Evolutionary conservation across 78 protist genomes (phyloP).

Genomic region (Cavenderia fasciculata): DNA sequence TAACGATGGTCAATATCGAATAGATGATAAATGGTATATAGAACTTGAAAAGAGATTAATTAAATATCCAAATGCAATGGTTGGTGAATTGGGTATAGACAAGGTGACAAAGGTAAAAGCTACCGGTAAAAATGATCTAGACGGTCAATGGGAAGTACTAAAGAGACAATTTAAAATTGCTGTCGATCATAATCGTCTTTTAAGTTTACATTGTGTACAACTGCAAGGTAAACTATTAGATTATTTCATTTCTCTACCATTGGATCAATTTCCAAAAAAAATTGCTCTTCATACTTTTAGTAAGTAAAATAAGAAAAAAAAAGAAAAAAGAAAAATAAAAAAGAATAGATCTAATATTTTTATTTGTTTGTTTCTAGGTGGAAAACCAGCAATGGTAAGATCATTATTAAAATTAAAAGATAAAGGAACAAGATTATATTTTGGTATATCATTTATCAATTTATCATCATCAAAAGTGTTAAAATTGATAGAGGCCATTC

Average conservation of each 20-base stretch:
- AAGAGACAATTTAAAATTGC: conserved; percentile 18
- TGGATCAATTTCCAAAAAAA: conserved; percentile 1
- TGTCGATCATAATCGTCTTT: conserved; percentile 8
- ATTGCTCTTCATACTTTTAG: conserved; percentile 60
- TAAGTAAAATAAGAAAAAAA: neutral
- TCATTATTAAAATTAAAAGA: conserved; percentile 28
- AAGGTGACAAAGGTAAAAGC: conserved; percentile 25
- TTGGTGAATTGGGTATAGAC: conserved; percentile 65
- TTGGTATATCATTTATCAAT: conserved; percentile 66
- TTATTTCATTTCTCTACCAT: conserved; percentile 3
- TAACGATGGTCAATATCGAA: neutral
- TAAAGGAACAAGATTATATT: conserved; percentile 58
- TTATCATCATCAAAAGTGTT: conserved; percentile 35
- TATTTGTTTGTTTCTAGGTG: conserved; percentile 19
- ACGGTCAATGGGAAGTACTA: conserved; percentile 8
- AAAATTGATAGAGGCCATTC: conserved; percentile 49
- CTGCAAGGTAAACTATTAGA: conserved; percentile 44
- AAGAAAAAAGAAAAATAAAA: neutral
- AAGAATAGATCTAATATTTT: neutral
- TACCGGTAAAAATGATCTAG: conserved; percentile 45
- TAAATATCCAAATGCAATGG: conserved; percentile 48
- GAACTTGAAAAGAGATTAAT: neutral
- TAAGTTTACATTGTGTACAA: conserved; percentile 63
- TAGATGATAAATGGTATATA: neutral
- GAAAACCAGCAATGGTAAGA: conserved; percentile 36